phyloP scores from a whole-genome alignment of 805 yeast genomes.

The Candida argentea region DNA sequence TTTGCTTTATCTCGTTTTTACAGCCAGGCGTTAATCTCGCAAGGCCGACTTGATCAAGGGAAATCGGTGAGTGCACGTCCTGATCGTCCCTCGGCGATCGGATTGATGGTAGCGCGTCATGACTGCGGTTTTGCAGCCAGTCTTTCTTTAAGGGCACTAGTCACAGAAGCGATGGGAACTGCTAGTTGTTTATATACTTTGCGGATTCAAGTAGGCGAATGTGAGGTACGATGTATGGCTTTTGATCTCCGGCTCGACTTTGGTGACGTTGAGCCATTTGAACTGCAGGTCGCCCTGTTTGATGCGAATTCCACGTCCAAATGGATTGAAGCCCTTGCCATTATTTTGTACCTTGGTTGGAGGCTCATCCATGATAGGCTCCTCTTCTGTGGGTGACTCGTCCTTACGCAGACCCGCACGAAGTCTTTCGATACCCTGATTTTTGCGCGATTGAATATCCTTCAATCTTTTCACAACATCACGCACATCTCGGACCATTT shows the following conservation, averaged over 20 bases:
- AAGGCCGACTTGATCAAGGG: no score
- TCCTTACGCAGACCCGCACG: constrained; percentile 21
- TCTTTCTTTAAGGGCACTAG: no score
- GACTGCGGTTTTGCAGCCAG: neutral
- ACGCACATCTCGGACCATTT: constrained; percentile 70
- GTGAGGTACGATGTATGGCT: constrained; percentile 91
- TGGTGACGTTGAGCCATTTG: constrained; percentile 79
- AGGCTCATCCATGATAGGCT: constrained; percentile 4
- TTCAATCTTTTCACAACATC: constrained; percentile 70
- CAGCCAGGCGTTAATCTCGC: no score
- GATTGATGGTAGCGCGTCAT: neutral
- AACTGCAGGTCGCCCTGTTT: constrained; percentile 78
- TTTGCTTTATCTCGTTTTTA: constrained; percentile 1
- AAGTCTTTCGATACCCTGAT: constrained; percentile 51
- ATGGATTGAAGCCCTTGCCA: constrained; percentile 68
- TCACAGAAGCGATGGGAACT: no score
- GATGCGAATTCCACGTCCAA: constrained; percentile 81
- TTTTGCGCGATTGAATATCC: constrained; percentile 65
- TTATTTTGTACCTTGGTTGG: constrained; percentile 24
- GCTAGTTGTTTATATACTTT: no score
- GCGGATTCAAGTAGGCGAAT: constrained; percentile 57
- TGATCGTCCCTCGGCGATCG: neutral
- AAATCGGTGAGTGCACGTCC: constrained; percentile 1
- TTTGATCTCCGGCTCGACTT: constrained; percentile 75
- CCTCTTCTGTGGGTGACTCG: constrained; percentile 7